phyloP scores from a whole-genome alignment of 108 stramenopile species.

The Conticribra weissflogii region DNA sequence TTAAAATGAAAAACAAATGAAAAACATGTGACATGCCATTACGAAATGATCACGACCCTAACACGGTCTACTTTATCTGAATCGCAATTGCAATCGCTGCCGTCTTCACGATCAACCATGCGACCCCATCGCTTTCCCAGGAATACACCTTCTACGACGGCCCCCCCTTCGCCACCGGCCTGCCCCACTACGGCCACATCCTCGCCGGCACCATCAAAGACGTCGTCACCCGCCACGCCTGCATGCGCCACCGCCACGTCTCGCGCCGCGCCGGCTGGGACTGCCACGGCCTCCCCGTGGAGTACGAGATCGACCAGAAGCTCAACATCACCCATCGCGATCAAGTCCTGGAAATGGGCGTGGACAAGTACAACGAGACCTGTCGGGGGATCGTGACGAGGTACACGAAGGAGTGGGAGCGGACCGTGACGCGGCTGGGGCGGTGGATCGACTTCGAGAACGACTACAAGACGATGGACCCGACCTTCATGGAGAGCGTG shows the following conservation, averaged over 20 bases:
- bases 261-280: slow-evolving; percentile 98
- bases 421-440: slow-evolving; percentile 93
- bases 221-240: slow-evolving; percentile 97
- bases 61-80: too few species aligned
- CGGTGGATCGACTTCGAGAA: slow-evolving; percentile 99
- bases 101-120: not conserved
- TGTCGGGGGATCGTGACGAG: slow-evolving; percentile 96
- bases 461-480: slow-evolving; percentile 99
- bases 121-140: slow-evolving; percentile 20
- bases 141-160: slow-evolving; percentile 99
- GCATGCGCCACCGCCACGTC: slow-evolving; percentile 92
- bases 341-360: slow-evolving; percentile 95
- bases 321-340: slow-evolving; percentile 95
- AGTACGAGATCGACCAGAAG: slow-evolving; percentile 98
- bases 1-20: too few species aligned
- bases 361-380: slow-evolving; percentile 96
- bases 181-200: slow-evolving; percentile 99
- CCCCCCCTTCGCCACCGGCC: slow-evolving; percentile 99
- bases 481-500: slow-evolving; percentile 98
- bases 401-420: slow-evolving; percentile 98
- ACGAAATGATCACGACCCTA: too few species aligned
- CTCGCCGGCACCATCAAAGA: slow-evolving; percentile 99
- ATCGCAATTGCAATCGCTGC: too few species aligned
- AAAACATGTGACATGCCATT: too few species aligned
- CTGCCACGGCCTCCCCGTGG: slow-evolving; percentile 99